Evolutionary conservation across 768 basidiomycete genomes (phyloP).

Genomic region (Macrocybe gigantea): DNA sequence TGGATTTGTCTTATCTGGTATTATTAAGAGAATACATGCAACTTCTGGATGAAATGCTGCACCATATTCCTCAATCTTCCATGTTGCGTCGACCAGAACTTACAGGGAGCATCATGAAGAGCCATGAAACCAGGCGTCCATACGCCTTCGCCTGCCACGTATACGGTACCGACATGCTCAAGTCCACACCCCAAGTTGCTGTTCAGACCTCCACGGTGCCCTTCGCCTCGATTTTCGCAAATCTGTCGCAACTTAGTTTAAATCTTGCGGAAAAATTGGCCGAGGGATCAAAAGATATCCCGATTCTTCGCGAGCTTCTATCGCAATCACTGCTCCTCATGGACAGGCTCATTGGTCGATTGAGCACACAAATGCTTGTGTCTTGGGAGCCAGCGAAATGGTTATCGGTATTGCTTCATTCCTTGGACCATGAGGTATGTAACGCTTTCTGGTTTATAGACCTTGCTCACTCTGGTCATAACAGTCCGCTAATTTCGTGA

Average conservation of each 20-base stretch:
- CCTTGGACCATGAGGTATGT: conserved; percentile 51
- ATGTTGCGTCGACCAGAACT: conserved; percentile 47
- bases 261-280: conserved; percentile 34
- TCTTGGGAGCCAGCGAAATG: conserved; percentile 63
- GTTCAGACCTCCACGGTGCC: conserved; percentile 34
- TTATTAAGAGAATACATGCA: conserved; percentile 35
- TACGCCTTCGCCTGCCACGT: conserved; percentile 57
- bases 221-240: conserved; percentile 53
- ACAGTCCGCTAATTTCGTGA: conserved; percentile 59
- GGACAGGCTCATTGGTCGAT: conserved; percentile 39
- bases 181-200: conserved; percentile 11
- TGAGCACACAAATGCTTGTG: conserved; percentile 32
- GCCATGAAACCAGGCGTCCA: conserved; percentile 28
- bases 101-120: conserved; percentile 26
- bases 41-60: conserved; percentile 50
- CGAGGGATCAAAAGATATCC: conserved; percentile 22
- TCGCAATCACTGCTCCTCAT: conserved; percentile 48
- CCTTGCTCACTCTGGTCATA: conserved; percentile 4
- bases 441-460: conserved; percentile 5
- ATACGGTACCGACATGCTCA: conserved; percentile 41
- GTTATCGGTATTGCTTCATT: conserved; percentile 49
- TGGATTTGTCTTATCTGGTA: conserved; percentile 26
- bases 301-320: conserved; percentile 41
- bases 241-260: conserved; percentile 40
- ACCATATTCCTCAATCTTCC: conserved; percentile 41